Evolutionary conservation across 2,329 filamentous ascomycete genomes (phyloP).

Genomic region (Helicocarpus griseus): DNA sequence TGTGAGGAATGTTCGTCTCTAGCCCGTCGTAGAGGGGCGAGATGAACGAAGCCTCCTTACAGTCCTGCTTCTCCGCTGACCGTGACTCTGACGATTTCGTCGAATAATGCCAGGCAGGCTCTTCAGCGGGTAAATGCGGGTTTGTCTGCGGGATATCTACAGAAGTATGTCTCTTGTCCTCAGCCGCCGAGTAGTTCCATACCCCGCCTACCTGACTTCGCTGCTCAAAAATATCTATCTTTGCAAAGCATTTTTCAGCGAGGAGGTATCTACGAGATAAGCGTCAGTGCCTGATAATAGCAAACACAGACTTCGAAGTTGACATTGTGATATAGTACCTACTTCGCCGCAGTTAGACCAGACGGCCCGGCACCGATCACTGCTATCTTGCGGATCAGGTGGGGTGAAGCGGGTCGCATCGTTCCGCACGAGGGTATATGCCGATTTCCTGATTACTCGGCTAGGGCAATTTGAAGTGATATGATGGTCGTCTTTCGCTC

Average conservation of each 20-base stretch:
- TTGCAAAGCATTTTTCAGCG: conserved; percentile 60
- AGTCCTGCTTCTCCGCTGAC: conserved; percentile 2
- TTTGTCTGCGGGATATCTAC: conserved; percentile 58
- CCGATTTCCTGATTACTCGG: not conserved
- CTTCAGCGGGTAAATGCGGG: conserved; percentile 52
- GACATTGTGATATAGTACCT: conserved; percentile 14
- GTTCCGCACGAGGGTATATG: not conserved
- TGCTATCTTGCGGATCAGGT: conserved; percentile 43
- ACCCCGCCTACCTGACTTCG: conserved; percentile 66
- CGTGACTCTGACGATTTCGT: conserved; percentile 10
- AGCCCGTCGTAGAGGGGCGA: conserved; percentile 74
- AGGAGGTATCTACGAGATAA: conserved; percentile 49
- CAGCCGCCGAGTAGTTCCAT: conserved; percentile 65
- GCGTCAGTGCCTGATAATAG: not conserved
- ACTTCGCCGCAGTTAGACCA: conserved; percentile 68
- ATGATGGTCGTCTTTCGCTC: too few relatives aligned
- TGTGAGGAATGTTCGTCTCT: conserved; percentile 77
- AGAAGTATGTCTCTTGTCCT: conserved; percentile 32
- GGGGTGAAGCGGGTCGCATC: not conserved
- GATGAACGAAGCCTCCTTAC: conserved; percentile 52
- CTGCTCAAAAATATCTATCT: conserved; percentile 74
- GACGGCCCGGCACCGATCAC: conserved; percentile 76
- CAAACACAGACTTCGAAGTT: too few relatives aligned
- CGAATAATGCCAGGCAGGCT: conserved; percentile 44
- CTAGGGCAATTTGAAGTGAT: too few relatives aligned